Evolutionary conservation across 129 eudicot genomes (phyloP).

Genomic region (Saussurea involucrata): DNA sequence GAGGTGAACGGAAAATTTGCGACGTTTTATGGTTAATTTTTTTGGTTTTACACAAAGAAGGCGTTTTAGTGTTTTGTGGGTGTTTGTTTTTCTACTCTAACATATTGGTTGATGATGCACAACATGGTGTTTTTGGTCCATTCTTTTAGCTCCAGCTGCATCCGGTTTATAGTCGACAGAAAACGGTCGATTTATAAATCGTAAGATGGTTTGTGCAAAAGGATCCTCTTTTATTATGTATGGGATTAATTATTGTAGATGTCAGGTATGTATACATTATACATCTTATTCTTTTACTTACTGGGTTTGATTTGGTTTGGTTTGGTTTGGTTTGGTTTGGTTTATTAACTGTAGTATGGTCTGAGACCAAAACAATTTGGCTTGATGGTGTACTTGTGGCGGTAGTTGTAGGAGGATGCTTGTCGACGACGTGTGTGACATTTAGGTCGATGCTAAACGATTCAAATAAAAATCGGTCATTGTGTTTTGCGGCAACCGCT

Average conservation of each 20-base stretch:
- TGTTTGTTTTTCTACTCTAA: conserved; percentile 6
- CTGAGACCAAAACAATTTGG: background rate
- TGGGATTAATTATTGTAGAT: background rate
- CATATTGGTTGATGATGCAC: conserved; percentile 15
- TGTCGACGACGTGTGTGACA: background rate
- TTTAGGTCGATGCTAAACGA: background rate
- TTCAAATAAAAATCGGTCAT: background rate
- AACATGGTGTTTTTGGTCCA: background rate
- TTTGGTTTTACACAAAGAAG: conserved; percentile 9
- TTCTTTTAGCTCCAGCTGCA: background rate
- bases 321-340: background rate
- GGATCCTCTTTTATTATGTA: background rate
- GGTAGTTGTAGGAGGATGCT: too few species aligned
- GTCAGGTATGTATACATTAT: background rate
- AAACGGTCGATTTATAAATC: background rate
- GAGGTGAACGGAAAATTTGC: conserved; percentile 27
- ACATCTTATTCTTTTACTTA: too few species aligned
- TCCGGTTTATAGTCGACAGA: background rate
- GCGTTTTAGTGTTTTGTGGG: conserved; percentile 24
- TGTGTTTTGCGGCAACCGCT: background rate
- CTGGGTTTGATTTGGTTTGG: background rate
- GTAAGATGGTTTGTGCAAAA: background rate
- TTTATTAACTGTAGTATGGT: too few species aligned
- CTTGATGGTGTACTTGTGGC: background rate
- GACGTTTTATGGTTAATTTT: conserved; percentile 17